Conservation (phyloP, 1,139 yeast species). For the Nadsonia starkeyi-henricii region DNA sequence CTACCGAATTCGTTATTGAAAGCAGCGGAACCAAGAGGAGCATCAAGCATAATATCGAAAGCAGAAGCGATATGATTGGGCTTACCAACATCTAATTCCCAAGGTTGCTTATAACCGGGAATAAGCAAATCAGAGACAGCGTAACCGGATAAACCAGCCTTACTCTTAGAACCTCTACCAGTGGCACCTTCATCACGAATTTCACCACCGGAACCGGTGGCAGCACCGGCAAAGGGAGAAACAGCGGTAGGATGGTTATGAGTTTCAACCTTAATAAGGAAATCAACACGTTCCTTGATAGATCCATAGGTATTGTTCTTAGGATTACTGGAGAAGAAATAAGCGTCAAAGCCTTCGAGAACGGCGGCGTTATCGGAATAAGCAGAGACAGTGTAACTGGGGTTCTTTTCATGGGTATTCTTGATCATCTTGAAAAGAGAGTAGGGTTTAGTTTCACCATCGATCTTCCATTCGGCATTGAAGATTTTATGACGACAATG, state of each 20-base stretch:
- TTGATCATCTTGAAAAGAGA: slow-evolving; percentile 90
- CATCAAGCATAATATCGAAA: slow-evolving; percentile 89
- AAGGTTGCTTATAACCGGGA: slow-evolving; percentile 78
- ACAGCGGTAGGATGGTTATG: slow-evolving; percentile 99
- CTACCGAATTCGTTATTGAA: slow-evolving; percentile 98
- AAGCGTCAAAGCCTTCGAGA: slow-evolving; percentile 57
- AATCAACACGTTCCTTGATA: slow-evolving; percentile 66
- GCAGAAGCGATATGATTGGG: slow-evolving; percentile 91
- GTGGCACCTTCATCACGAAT: slow-evolving; percentile 99
- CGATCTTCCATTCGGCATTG: slow-evolving; percentile 97
- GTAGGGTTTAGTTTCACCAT: slow-evolving; percentile 57
- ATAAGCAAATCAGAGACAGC: slow-evolving; percentile 83
- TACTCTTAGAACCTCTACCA: slow-evolving; percentile 94
- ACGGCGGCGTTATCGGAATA: slow-evolving; percentile 99
- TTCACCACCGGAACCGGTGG: slow-evolving; percentile 99
- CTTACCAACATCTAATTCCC: slow-evolving; percentile 84
- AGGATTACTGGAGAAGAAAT: slow-evolving; percentile 70
- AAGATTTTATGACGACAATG: slow-evolving; percentile 98
- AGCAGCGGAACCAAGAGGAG: slow-evolving; percentile 96
- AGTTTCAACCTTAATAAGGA: slow-evolving; percentile 91
- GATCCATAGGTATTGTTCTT: slow-evolving; percentile 60
- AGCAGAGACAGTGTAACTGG: slow-evolving; percentile 80
- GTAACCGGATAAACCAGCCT: slow-evolving; percentile 92
- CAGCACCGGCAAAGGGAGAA: slow-evolving; percentile 98
- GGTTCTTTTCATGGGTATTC: slow-evolving; percentile 74